Base-by-base conservation (phyloP, 352 stramenopile genomes). In the Phytophthora brassicae region DNA sequence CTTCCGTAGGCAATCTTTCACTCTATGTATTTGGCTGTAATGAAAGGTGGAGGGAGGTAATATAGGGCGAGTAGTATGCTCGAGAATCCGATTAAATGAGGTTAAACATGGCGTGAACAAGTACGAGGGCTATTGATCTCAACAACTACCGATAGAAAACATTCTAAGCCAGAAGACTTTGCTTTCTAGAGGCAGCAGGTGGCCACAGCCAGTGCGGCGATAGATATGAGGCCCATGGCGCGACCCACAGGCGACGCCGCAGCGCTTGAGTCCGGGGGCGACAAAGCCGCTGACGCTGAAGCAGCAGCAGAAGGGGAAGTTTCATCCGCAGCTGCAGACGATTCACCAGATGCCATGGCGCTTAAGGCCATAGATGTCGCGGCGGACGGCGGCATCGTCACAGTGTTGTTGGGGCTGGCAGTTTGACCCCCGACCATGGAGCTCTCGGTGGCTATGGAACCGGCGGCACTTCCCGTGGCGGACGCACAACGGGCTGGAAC, bases 361-460 rank as follows among this genome's bases (percentile, higher is more conserved):
- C 38, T 60, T 8, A 60, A 44, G 38, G 17, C 38, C 38, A n/a
- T n/a, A n/a, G n/a, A n/a, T n/a, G n/a, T n/a, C n/a, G n/a, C n/a
- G n/a, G n/a, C n/a, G n/a, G 38, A 44, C 6, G 38, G 48, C 8
- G 64, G 58, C 8, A 46, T 53, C 6, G 60, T 64, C 17, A 65
- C 48, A 22, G 57, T 74, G 50, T 48, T 31, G 36, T 45, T 53
- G 20, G 35, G 45, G 36, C 41, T 49, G 16, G 38, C 56, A 12
- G 53, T 72, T 45, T 26, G 52, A 59, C 70, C 43, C 49, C 54
- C 6, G 31, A 29, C 7, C n/a, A 57, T 64, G 17, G 66, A 66
- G 16, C 51, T 46, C 7, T 46, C 35, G 16, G 53, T 90, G 45
- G 86, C 75, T 14, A 65, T 79, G 42, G 68, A 72, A 23, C 68